These are phyloP conservation scores for Pseudopithomyces maydicus DNA, from an alignment of 2,329 filamentous ascomycete genomes.

Conservation along the genomic window DNA sequence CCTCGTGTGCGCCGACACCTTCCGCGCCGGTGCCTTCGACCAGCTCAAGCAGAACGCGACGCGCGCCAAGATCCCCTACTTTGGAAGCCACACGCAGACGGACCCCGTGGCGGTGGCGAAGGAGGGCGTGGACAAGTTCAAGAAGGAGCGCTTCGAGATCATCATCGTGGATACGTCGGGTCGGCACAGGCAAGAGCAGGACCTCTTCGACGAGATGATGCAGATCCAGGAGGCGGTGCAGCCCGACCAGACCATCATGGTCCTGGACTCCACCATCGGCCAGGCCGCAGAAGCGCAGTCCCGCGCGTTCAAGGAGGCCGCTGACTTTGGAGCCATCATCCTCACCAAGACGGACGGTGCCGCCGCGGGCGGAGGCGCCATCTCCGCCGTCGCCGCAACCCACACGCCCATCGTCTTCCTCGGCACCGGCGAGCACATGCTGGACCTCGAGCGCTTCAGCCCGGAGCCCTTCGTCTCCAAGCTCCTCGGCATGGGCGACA, in stretches of 20 bases:
- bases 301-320: constrained; percentile 95
- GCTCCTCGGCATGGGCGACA: constrained; percentile 95
- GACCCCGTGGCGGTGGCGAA: constrained; percentile 90
- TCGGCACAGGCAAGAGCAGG: constrained; percentile 90
- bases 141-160: constrained; percentile 96
- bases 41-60: constrained; percentile 99
- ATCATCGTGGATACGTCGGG: constrained; percentile 99
- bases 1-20: constrained; percentile 96
- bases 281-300: constrained; percentile 94
- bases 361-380: constrained; percentile 93
- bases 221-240: constrained; percentile 91
- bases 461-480: constrained; percentile 94
- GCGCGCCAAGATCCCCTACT: constrained; percentile 99
- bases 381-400: constrained; percentile 94
- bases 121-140: constrained; percentile 98
- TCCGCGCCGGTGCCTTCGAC: constrained; percentile 97
- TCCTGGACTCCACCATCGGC: constrained; percentile 93
- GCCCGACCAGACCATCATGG: constrained; percentile 98
- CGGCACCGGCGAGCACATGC: constrained; percentile 95
- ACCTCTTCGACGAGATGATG: constrained; percentile 95
- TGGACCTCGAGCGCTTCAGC: constrained; percentile 90
- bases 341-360: constrained; percentile 99
- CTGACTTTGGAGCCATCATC: constrained; percentile 97
- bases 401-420: constrained; percentile 98
- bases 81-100: constrained; percentile 93